Percentiles rank a stretch among this genome's conserved stretches.
phyloP scores from a whole-genome alignment of 495 filamentous ascomycete species.

The Sabuloglossum arenarium region DNA sequence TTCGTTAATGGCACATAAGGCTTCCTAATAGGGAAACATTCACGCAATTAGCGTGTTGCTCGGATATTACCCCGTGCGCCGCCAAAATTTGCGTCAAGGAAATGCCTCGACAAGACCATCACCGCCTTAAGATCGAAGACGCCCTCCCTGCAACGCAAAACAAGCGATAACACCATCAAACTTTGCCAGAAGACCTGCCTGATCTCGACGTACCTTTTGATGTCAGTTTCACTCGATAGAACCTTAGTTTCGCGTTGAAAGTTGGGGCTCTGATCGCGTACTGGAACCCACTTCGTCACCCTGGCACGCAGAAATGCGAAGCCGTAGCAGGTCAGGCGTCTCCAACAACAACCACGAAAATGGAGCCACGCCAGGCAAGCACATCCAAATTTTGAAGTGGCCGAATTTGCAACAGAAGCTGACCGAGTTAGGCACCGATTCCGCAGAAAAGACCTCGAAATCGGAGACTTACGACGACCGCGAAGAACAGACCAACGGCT shows the following conservation, averaged over 20 bases:
- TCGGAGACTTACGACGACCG: not conserved
- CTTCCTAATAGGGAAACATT: not conserved
- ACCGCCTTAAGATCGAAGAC: not conserved
- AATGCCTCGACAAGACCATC: not conserved
- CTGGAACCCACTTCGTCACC: constrained; percentile 27
- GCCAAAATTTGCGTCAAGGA: constrained; percentile 4
- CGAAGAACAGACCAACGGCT: constrained; percentile 19
- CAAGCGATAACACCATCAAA: constrained; percentile 39
- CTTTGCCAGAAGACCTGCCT: constrained; percentile 28
- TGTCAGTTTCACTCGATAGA: constrained; percentile 34
- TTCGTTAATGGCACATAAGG: not conserved
- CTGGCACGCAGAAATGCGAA: constrained; percentile 35
- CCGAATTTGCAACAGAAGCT: not conserved
- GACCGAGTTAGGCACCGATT: constrained; percentile 5
- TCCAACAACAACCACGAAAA: constrained; percentile 22
- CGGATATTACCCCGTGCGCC: constrained; percentile 1
- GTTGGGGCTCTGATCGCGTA: constrained; percentile 11
- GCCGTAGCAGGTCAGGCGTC: constrained; percentile 28
- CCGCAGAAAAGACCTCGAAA: not conserved
- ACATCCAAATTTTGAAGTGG: not conserved
- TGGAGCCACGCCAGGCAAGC: constrained; percentile 2
- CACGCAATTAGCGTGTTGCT: not conserved
- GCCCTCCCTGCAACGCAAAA: constrained; percentile 11
- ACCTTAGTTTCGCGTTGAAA: constrained; percentile 28
- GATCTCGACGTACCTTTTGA: constrained; percentile 38